Percentiles rank a stretch among this genome's conserved stretches.
phyloP scores from a whole-genome alignment of 2,329 filamentous ascomycete genomes.

The Trichoderma sp. region DNA sequence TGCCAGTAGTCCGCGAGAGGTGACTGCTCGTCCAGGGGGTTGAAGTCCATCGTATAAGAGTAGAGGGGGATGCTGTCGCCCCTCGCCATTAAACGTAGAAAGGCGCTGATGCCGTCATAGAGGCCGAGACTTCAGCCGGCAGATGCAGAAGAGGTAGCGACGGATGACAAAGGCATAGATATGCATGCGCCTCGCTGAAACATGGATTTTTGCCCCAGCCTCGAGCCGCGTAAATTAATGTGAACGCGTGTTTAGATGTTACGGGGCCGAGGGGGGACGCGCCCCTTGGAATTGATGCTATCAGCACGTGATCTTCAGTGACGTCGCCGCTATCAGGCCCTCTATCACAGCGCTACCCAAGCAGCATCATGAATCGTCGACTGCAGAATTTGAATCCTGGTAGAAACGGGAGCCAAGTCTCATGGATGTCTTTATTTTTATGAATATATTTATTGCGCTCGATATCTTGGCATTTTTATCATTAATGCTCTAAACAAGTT shows the following conservation, averaged over 20 bases:
- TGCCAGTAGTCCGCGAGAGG: constrained; percentile 26
- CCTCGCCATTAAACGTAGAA: not conserved
- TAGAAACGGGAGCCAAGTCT: not conserved
- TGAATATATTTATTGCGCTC: not conserved
- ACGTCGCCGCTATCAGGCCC: constrained; percentile 11
- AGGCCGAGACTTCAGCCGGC: not conserved
- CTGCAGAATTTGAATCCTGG: too few species aligned
- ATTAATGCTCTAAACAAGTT: not conserved
- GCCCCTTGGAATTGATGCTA: not conserved
- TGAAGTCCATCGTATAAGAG: constrained; percentile 27
- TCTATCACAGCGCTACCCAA: too few species aligned
- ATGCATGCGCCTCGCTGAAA: constrained; percentile 6
- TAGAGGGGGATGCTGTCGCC: constrained; percentile 15
- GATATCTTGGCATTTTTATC: not conserved
- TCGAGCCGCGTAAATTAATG: not conserved
- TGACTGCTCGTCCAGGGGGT: constrained; percentile 24
- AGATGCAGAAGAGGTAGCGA: not conserved
- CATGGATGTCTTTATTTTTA: not conserved
- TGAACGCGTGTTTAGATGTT: constrained; percentile 23
- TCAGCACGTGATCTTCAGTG: constrained; percentile 14
- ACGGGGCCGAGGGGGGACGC: constrained; percentile 21
- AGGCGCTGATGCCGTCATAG: not conserved
- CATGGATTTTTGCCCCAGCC: not conserved
- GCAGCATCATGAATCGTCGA: not conserved
- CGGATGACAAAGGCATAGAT: constrained; percentile 6